phyloP scores from a whole-genome alignment of 1,139 yeast species.

The Magnusiomyces sp. region DNA sequence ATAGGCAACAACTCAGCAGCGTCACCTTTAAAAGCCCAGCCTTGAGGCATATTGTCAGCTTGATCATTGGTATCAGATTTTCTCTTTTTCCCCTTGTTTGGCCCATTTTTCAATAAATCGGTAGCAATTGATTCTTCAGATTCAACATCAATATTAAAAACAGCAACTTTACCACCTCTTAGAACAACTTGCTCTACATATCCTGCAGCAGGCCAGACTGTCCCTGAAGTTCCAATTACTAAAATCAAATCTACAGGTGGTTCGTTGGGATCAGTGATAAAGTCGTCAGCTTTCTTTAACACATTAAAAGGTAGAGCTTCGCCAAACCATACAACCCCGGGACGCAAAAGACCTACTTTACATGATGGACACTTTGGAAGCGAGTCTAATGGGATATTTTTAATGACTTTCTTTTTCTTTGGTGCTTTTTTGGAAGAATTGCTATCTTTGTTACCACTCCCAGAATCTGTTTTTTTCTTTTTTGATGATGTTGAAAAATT shows the following conservation, averaged over 20 bases:
- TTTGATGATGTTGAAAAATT: background rate
- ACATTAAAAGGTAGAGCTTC: slow-evolving; percentile 62
- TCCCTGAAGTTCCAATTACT: slow-evolving; percentile 79
- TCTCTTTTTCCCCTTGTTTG: slow-evolving; percentile 28
- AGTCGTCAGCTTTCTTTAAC: slow-evolving; percentile 61
- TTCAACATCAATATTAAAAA: slow-evolving; percentile 65
- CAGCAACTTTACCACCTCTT: slow-evolving; percentile 76
- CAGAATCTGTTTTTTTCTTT: slow-evolving; percentile 26
- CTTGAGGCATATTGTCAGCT: slow-evolving; percentile 22
- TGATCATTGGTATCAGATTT: slow-evolving; percentile 23
- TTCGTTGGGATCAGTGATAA: slow-evolving; percentile 42
- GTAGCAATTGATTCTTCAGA: slow-evolving; percentile 14
- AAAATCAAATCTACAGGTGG: slow-evolving; percentile 55
- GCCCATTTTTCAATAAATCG: background rate
- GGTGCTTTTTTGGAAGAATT: slow-evolving; percentile 10
- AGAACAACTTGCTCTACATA: slow-evolving; percentile 67
- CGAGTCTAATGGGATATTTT: slow-evolving; percentile 38
- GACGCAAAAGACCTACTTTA: slow-evolving; percentile 52
- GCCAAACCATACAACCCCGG: slow-evolving; percentile 93
- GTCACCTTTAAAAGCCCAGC: slow-evolving; percentile 76
- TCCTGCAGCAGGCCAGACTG: slow-evolving; percentile 87
- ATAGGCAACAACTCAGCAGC: slow-evolving; percentile 63
- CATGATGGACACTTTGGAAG: slow-evolving; percentile 79
- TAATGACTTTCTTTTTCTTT: slow-evolving; percentile 9
- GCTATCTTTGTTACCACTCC: slow-evolving; percentile 1